A percentile compares a stretch with the other conserved stretches of the same genome.
Evolutionary conservation across 306 rosid species (phyloP).

Genomic region (Luffa acutangula): DNA sequence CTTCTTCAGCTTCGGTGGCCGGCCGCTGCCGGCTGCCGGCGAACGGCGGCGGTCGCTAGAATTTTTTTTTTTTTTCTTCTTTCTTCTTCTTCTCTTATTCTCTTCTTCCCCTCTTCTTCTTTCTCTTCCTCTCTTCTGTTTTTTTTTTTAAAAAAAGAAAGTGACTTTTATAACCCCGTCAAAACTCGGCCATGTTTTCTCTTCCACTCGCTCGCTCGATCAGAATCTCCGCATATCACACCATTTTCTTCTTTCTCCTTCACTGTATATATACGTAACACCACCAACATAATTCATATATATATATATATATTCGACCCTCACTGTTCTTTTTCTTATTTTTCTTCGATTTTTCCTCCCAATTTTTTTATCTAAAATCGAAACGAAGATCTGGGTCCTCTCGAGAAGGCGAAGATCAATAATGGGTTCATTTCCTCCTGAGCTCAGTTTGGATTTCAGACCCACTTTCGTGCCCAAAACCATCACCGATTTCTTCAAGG

Average conservation of each 20-base stretch:
- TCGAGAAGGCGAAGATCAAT: background rate
- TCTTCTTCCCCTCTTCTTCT: too few relatives aligned
- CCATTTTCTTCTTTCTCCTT: background rate
- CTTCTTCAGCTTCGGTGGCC: too few relatives aligned
- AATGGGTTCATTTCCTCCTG: slow-evolving; percentile 75
- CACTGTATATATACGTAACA: background rate
- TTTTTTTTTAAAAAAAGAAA: too few relatives aligned
- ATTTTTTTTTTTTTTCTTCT: too few relatives aligned
- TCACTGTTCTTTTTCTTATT: background rate
- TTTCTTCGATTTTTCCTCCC: background rate
- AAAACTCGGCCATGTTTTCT: slow-evolving; percentile 10
- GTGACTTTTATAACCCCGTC: slow-evolving; percentile 6
- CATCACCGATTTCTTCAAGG: slow-evolving; percentile 55
- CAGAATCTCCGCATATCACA: slow-evolving; percentile 11
- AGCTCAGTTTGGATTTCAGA: slow-evolving; percentile 70
- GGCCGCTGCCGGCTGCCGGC: too few relatives aligned
- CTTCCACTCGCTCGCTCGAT: slow-evolving; percentile 6
- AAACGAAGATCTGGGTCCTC: slow-evolving; percentile 3
- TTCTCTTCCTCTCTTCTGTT: too few relatives aligned
- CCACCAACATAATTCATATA: background rate
- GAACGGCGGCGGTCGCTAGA: too few relatives aligned
- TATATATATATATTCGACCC: background rate
- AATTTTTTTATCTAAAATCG: background rate
- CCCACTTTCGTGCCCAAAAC: slow-evolving; percentile 60
- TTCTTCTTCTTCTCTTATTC: too few relatives aligned